phyloP scores from a whole-genome alignment of 441 rosid species.

The Adansonia madagascariensis region DNA sequence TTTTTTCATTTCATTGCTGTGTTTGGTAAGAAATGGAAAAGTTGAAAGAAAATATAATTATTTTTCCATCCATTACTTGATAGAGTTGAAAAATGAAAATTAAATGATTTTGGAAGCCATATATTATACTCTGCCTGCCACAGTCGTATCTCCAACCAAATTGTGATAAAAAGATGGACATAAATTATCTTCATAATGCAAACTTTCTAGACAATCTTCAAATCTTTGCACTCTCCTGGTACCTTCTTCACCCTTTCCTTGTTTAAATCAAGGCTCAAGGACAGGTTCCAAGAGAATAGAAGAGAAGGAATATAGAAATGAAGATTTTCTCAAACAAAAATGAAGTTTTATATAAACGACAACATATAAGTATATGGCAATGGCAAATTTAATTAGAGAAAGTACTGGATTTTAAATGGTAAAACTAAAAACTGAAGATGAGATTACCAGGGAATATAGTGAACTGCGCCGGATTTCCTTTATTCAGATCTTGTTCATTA shows the following conservation, averaged over 20 bases:
- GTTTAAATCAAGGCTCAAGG: constrained; percentile 11
- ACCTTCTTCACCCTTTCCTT: not conserved
- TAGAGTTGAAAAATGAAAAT: not conserved
- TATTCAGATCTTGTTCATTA: constrained; percentile 41
- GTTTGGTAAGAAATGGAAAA: not conserved
- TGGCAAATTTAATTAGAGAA: constrained; percentile 1
- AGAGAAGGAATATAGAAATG: not conserved
- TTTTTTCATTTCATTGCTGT: not conserved
- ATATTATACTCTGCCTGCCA: not conserved
- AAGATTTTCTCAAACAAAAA: not conserved
- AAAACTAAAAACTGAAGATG: not conserved
- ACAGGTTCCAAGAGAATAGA: not conserved
- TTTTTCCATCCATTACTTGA: not conserved
- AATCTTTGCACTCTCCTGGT: not conserved
- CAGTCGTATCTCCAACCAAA: not conserved
- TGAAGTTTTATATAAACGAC: not conserved
- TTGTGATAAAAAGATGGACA: not conserved
- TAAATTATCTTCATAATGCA: not conserved
- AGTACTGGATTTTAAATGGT: constrained; percentile 7
- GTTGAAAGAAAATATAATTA: not conserved
- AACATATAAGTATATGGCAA: not conserved
- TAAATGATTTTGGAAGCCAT: not conserved
- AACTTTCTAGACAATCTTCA: constrained; percentile 1
- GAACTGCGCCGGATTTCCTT: constrained; percentile 51
- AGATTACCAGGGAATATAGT: constrained; percentile 64